Conservation (phyloP, 768 basidiomycete genomes). For the Pholiota conissans region DNA sequence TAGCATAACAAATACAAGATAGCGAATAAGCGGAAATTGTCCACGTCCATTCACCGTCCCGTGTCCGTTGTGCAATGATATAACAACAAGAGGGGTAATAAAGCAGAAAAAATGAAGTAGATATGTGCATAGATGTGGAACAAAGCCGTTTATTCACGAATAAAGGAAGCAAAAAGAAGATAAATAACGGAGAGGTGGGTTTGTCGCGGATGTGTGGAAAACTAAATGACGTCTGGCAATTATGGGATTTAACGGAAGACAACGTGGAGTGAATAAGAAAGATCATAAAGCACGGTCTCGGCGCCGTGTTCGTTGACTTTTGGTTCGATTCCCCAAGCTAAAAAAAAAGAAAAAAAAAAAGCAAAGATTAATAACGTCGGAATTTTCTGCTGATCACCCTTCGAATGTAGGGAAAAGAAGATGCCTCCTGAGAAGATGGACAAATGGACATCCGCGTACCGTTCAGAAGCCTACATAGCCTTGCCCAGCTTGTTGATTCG, state of each 20-base stretch:
- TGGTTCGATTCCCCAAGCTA: neutral
- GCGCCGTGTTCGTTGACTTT: neutral
- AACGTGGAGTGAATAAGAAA: neutral
- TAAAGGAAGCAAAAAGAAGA: neutral
- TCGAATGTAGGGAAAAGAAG: no score
- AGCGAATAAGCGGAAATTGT: conserved; percentile 31
- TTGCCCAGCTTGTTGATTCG: conserved; percentile 32
- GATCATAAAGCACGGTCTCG: neutral
- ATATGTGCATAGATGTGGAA: conserved; percentile 6
- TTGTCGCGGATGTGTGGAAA: no score
- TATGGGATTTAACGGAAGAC: neutral
- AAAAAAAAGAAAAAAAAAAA: neutral
- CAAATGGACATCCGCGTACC: neutral
- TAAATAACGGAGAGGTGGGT: neutral
- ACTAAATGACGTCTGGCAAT: neutral
- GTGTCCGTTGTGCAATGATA: conserved; percentile 33
- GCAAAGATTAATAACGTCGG: neutral
- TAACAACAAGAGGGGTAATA: conserved; percentile 2
- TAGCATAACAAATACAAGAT: conserved; percentile 47
- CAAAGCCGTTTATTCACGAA: neutral
- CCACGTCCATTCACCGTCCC: conserved; percentile 56
- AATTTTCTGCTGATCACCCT: neutral
- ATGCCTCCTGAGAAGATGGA: neutral
- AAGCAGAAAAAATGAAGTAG: conserved; percentile 3
- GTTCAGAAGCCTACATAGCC: conserved; percentile 15